Evolutionary conservation across 768 basidiomycete species (phyloP).

Genomic region (Saitozyma sp.): DNA sequence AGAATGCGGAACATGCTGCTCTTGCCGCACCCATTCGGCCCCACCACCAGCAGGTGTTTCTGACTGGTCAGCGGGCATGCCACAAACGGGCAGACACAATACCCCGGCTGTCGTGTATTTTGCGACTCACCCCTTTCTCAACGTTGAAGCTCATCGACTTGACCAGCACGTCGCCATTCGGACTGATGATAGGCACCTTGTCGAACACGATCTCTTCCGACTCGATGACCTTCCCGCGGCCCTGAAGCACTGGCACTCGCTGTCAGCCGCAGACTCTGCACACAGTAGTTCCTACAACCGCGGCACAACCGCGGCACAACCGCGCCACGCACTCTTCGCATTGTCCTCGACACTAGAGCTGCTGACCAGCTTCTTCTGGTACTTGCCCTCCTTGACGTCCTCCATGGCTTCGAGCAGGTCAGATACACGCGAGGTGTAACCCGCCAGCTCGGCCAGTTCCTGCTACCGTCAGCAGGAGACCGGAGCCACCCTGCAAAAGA

Average conservation of each 20-base stretch:
- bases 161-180: constrained; percentile 90
- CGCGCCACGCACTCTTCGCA: constrained; percentile 63
- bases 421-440: constrained; percentile 89
- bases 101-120: background rate
- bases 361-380: constrained; percentile 82
- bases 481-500: background rate
- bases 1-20: constrained; percentile 94
- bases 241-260: constrained; percentile 64
- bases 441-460: constrained; percentile 90
- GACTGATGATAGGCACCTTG: constrained; percentile 90
- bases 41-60: constrained; percentile 90
- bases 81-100: no score
- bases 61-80: constrained; percentile 44
- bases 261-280: background rate
- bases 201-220: constrained; percentile 84
- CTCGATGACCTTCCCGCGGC: constrained; percentile 74
- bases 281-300: background rate
- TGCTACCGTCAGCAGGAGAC: constrained; percentile 18
- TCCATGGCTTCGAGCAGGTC: constrained; percentile 86
- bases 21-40: constrained; percentile 74
- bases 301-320: background rate
- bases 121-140: constrained; percentile 69
- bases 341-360: constrained; percentile 72
- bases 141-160: constrained; percentile 82
- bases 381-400: constrained; percentile 78